Conservation (phyloP, 768 basidiomycete genomes). For the Pleurotus tuber-regium region DNA sequence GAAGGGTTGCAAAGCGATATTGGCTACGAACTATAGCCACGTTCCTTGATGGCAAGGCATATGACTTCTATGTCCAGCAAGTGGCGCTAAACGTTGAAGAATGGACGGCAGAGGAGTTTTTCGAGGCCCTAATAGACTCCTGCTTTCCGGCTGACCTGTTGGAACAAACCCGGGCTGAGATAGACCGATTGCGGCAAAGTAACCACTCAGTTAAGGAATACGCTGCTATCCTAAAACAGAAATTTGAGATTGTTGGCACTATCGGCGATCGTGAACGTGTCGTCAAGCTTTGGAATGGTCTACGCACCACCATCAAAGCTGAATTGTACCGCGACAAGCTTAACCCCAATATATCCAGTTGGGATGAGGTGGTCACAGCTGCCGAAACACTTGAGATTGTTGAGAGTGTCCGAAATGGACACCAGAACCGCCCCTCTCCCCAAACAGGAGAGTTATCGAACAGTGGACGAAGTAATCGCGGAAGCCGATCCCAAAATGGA, state of each 20-base stretch:
- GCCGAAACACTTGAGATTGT: conserved; percentile 32
- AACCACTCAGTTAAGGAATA: conserved; percentile 26
- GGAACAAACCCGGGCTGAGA: conserved; percentile 14
- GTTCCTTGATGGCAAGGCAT: conserved; percentile 28
- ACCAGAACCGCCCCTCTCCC: neutral
- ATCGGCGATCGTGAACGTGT: conserved; percentile 25
- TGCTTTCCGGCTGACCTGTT: conserved; percentile 32
- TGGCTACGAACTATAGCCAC: conserved; percentile 20
- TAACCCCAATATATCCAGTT: conserved; percentile 21
- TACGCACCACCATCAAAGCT: conserved; percentile 21
- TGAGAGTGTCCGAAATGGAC: conserved; percentile 5
- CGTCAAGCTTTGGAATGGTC: conserved; percentile 31
- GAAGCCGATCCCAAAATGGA: neutral
- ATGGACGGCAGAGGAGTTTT: conserved; percentile 29
- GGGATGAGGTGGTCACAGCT: conserved; percentile 21
- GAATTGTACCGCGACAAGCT: conserved; percentile 27
- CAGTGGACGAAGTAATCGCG: neutral
- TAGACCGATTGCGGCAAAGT: conserved; percentile 21
- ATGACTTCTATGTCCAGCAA: conserved; percentile 28
- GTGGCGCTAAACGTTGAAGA: conserved; percentile 21
- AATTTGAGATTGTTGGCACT: conserved; percentile 30
- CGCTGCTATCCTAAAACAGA: conserved; percentile 28
- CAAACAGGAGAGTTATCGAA: neutral
- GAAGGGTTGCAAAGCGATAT: conserved; percentile 9
- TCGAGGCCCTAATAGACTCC: conserved; percentile 30